These are phyloP conservation scores for Clitopilus hobsonii DNA, from an alignment of 768 basidiomycete genomes.

Conservation along the genomic window DNA sequence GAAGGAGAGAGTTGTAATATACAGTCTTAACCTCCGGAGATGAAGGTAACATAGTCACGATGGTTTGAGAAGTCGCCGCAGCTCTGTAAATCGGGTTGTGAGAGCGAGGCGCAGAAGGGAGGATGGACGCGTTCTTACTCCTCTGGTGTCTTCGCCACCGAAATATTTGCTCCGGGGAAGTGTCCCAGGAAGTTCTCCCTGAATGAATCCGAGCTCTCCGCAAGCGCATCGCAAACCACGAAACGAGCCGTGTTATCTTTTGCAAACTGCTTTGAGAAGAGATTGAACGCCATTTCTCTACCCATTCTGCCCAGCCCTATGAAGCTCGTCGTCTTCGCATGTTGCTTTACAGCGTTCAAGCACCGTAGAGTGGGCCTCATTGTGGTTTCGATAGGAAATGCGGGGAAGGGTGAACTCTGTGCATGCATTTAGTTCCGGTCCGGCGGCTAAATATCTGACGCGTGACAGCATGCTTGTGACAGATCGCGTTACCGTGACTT, in stretches of 20 bases:
- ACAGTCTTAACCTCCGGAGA: slow-evolving; percentile 83
- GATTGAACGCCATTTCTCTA: slow-evolving; percentile 79
- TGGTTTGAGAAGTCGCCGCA: slow-evolving; percentile 52
- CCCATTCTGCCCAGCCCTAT: slow-evolving; percentile 90
- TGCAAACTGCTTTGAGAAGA: slow-evolving; percentile 71
- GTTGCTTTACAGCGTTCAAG: slow-evolving; percentile 35
- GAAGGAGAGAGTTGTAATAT: slow-evolving; percentile 66
- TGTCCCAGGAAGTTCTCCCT: slow-evolving; percentile 45
- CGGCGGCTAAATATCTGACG: neutral
- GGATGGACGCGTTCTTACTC: slow-evolving; percentile 50
- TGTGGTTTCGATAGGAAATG: slow-evolving; percentile 3
- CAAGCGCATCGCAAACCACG: slow-evolving; percentile 74
- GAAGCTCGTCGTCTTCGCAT: slow-evolving; percentile 61
- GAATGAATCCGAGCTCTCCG: slow-evolving; percentile 55
- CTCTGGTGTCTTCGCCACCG: slow-evolving; percentile 58
- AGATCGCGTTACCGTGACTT: neutral
- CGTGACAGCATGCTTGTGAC: neutral
- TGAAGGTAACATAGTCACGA: slow-evolving; percentile 91
- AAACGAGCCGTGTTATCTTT: slow-evolving; percentile 51
- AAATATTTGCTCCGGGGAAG: slow-evolving; percentile 57
- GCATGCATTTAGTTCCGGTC: slow-evolving; percentile 6
- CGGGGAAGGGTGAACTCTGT: slow-evolving; percentile 1
- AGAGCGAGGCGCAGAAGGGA: slow-evolving; percentile 8
- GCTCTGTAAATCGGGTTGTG: slow-evolving; percentile 40
- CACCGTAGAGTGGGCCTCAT: slow-evolving; percentile 51